Percentiles rank a stretch among this genome's conserved stretches.
Evolutionary conservation across 176 grass and related monocot species (phyloP).

Genomic region (Saccharum officinarum): DNA sequence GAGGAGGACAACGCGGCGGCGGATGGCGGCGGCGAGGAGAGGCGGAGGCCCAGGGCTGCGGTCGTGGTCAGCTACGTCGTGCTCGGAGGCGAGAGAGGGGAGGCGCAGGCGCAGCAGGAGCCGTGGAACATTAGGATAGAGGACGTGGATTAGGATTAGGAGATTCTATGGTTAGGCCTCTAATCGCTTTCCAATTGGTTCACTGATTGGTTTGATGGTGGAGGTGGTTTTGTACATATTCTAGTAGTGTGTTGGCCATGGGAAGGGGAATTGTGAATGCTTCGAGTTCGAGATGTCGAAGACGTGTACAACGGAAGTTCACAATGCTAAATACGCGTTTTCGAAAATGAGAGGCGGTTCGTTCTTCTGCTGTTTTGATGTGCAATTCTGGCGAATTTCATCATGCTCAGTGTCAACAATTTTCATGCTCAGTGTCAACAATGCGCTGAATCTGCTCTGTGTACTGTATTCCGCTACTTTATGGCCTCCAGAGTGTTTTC

Average conservation of each 20-base stretch:
- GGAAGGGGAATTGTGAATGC: background rate
- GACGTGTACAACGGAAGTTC: background rate
- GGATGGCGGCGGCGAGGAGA: slow-evolving; percentile 27
- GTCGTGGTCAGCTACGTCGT: slow-evolving; percentile 40
- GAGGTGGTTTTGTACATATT: slow-evolving; percentile 26
- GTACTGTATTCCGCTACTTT: too few species aligned
- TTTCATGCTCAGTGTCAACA: too few species aligned
- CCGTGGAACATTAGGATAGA: slow-evolving; percentile 46
- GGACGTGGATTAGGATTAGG: slow-evolving; percentile 49
- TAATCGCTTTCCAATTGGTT: slow-evolving; percentile 25
- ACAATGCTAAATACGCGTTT: slow-evolving; percentile 3
- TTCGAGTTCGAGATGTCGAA: background rate
- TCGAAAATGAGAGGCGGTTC: background rate
- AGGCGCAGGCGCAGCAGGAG: background rate
- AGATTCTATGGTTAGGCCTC: background rate
- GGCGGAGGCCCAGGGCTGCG: slow-evolving; percentile 18
- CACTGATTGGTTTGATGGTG: slow-evolving; percentile 33
- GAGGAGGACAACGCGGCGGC: background rate
- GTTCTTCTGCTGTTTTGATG: background rate
- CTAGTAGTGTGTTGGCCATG: background rate
- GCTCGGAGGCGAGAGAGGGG: background rate
- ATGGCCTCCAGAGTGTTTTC: too few species aligned
- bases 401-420: too few species aligned
- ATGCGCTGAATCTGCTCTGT: too few species aligned
- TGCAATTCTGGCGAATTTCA: background rate